A percentile compares a stretch with the other conserved stretches of the same genome.
phyloP scores from a whole-genome alignment of 805 yeast genomes.

The Lipomyces orientalis region DNA sequence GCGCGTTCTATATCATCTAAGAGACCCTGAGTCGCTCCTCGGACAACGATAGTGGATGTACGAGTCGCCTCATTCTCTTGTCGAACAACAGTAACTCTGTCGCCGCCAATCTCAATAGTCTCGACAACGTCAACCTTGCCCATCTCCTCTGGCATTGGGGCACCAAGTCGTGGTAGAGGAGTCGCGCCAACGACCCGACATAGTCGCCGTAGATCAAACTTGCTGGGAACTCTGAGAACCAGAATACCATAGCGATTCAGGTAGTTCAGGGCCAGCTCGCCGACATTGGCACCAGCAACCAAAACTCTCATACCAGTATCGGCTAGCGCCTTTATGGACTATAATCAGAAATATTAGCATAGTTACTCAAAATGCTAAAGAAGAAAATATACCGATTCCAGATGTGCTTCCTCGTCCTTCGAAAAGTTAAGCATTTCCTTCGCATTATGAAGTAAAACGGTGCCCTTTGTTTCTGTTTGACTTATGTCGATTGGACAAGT shows the following conservation, averaged over 20 bases:
- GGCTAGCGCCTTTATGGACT: constrained; percentile 74
- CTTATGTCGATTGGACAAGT: constrained; percentile 95
- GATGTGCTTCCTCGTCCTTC: constrained; percentile 93
- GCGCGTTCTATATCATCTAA: constrained; percentile 97
- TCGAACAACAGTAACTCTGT: constrained; percentile 90
- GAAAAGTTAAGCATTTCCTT: constrained; percentile 95
- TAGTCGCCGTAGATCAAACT: constrained; percentile 90
- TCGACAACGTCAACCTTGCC: constrained; percentile 87
- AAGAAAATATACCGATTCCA: constrained; percentile 59
- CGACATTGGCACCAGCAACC: constrained; percentile 92
- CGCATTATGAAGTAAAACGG: constrained; percentile 93
- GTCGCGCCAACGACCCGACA: constrained; percentile 98
- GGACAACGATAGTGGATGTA: constrained; percentile 88
- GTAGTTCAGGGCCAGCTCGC: constrained; percentile 92
- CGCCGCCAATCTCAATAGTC: constrained; percentile 95
- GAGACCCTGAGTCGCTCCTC: constrained; percentile 95
- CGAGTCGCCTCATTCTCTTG: constrained; percentile 66
- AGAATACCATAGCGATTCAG: constrained; percentile 83
- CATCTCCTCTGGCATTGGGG: constrained; percentile 93
- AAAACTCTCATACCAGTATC: constrained; percentile 88
- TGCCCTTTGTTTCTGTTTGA: constrained; percentile 97
- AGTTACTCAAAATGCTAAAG: neutral
- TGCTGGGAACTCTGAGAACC: constrained; percentile 88
- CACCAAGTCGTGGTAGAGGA: constrained; percentile 90
- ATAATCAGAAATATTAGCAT: neutral